These are phyloP conservation scores for Dryas octopetala DNA, from an alignment of 306 rosid species.

Conservation along the genomic window DNA sequence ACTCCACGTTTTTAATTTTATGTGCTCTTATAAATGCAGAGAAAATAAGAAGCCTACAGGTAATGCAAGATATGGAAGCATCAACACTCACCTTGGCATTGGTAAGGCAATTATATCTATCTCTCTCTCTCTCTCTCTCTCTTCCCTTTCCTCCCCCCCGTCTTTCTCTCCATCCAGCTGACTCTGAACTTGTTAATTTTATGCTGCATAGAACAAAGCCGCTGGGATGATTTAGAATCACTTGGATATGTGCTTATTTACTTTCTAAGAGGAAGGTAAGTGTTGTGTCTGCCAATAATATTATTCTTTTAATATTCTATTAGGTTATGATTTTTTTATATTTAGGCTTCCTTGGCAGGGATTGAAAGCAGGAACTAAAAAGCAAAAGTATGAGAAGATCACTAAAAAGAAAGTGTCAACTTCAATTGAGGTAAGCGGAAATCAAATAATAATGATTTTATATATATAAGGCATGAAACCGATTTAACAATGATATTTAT, in stretches of 20 bases:
- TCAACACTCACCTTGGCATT: constrained; percentile 98
- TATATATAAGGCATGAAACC: background rate
- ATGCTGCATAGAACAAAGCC: constrained; percentile 79
- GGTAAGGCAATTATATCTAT: constrained; percentile 58
- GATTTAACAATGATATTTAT: background rate
- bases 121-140: constrained; percentile 1
- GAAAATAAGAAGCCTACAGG: constrained; percentile 97
- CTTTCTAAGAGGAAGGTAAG: constrained; percentile 90
- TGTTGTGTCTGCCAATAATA: constrained; percentile 5
- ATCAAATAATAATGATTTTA: background rate
- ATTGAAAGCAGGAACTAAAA: constrained; percentile 93
- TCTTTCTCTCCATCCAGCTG: background rate
- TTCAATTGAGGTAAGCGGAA: constrained; percentile 70
- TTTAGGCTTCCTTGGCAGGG: constrained; percentile 99
- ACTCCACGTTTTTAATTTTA: constrained; percentile 12
- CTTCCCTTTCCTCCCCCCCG: background rate
- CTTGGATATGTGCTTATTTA: constrained; percentile 97
- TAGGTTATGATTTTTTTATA: constrained; percentile 30
- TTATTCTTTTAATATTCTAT: constrained; percentile 8
- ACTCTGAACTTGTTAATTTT: constrained; percentile 22
- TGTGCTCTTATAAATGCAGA: constrained; percentile 51
- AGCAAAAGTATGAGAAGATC: constrained; percentile 96
- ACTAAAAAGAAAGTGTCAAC: constrained; percentile 97
- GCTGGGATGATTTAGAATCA: constrained; percentile 96
- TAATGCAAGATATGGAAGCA: constrained; percentile 97